A percentile compares a stretch with the other conserved stretches of the same genome.
These are phyloP conservation scores for Gypsophila paniculata DNA, from an alignment of 179 eudicot species.

Conservation along the genomic window DNA sequence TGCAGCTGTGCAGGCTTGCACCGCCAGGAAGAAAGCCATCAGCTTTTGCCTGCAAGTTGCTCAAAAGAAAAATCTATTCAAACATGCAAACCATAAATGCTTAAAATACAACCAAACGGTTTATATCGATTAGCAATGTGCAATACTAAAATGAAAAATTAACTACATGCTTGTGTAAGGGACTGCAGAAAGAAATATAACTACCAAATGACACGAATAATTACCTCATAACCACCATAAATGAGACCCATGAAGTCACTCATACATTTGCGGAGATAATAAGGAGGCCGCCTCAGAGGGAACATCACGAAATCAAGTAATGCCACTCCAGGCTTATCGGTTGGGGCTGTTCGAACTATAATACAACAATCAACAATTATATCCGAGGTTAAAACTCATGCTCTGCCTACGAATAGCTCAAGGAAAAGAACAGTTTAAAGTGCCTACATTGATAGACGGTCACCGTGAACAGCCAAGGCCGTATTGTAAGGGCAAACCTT, in stretches of 20 bases:
- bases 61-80: not conserved
- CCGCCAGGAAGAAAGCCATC: slow-evolving; percentile 99
- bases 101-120: no score
- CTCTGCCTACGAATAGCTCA: not conserved
- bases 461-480: slow-evolving; percentile 83
- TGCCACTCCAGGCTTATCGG: slow-evolving; percentile 96
- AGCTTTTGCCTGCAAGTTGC: slow-evolving; percentile 72
- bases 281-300: slow-evolving; percentile 97
- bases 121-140: no score
- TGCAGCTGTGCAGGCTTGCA: slow-evolving; percentile 93
- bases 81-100: not conserved
- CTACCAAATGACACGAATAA: not conserved
- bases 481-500: slow-evolving; percentile 94
- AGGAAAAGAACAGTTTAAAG: not conserved
- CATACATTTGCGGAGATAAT: slow-evolving; percentile 98
- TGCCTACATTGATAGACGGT: slow-evolving; percentile 92
- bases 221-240: slow-evolving; percentile 89
- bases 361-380: slow-evolving; percentile 4
- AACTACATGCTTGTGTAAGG: no score
- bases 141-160: no score
- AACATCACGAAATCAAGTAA: slow-evolving; percentile 95
- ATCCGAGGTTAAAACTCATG: not conserved
- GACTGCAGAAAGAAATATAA: no score
- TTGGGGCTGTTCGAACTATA: slow-evolving; percentile 91
- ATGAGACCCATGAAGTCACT: slow-evolving; percentile 98